Evolutionary conservation across 192 early-diverging fungal species (phyloP), one percentile per base, ranked within the genome.

Genomic region (Gigaspora rosea): DNA sequence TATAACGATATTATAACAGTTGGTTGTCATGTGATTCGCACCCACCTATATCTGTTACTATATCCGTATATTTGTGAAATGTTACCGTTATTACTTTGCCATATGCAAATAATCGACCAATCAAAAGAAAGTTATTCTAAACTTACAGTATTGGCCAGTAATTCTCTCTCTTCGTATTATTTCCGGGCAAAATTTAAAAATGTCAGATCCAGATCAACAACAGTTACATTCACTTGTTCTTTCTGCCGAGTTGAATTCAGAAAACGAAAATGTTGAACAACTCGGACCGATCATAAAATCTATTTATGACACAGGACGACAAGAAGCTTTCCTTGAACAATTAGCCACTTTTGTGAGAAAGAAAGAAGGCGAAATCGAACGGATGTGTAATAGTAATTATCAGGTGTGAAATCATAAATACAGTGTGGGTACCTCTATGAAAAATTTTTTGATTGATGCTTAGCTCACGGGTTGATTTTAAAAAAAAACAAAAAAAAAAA

Each of bases 281-380:
- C 85, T 94, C 4, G 93, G 93, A 0, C 93, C 93, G 48, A 87
- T 93, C 41, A 95, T 99, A 79, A 96, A 95, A 80, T 92, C 92
- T 10, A 92, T 99, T 36, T 91, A 95, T 72, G 92, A 94, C 49
- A 86, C 92, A 52, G 91, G 91, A 69, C 92, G 93, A 80, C 92
- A 97, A 82, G 91, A 93, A 57, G 86, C 90, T 41, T 98, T 98
- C 73, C 81, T 91, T n/a, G 93, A 97, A 51, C 93, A 95, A 66
- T 88, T 99, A 16, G 86, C 90, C 46, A 50, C 85, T 49, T 95
- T 97, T 79, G 92, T 95, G 35, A 84, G 90, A 65, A 89, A 90
- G 65, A 98, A 98, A 77, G 96, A 98, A 76, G 87, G 88, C 46
- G 98, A 99, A 82, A 99, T 99, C 75, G 96, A 98, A 86, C 91